phyloP scores from a whole-genome alignment of 108 stramenopile species.

The Cyclotella choctawhatcheeana region DNA sequence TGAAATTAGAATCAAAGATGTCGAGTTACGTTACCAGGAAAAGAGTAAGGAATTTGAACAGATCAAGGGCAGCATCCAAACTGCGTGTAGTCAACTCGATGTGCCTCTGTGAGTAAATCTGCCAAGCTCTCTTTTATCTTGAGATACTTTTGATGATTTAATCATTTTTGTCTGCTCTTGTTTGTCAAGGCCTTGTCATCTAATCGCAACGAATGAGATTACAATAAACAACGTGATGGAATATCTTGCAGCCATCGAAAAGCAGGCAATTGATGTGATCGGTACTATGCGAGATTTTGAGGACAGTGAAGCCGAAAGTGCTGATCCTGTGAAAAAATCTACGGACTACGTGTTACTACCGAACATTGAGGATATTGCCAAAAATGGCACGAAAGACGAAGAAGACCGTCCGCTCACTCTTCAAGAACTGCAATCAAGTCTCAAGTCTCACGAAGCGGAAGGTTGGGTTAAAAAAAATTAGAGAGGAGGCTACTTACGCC shows the following conservation, averaged over 20 bases:
- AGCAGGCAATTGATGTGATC: conserved; percentile 15
- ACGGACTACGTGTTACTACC: background rate
- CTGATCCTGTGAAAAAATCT: background rate
- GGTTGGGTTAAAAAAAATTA: too few relatives aligned
- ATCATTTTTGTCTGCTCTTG: background rate
- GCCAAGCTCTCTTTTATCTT: background rate
- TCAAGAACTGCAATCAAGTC: conserved; percentile 12
- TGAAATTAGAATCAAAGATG: background rate
- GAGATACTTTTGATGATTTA: background rate
- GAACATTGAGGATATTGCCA: background rate
- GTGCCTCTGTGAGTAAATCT: conserved; percentile 12
- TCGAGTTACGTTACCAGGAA: background rate
- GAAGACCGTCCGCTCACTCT: conserved; percentile 15
- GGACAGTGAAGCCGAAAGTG: background rate
- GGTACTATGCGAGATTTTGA: background rate
- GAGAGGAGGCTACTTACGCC: too few relatives aligned
- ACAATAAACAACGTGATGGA: conserved; percentile 15
- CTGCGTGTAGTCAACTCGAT: background rate
- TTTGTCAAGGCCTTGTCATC: background rate
- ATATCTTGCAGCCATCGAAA: conserved; percentile 24
- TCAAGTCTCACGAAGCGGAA: too few relatives aligned
- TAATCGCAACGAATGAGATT: conserved; percentile 9
- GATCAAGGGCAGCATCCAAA: background rate
- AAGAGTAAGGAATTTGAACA: background rate
- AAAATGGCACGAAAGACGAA: conserved; percentile 1